Conservation (phyloP, 345 rosid genomes). For the Eucalyptus tenuipes region DNA sequence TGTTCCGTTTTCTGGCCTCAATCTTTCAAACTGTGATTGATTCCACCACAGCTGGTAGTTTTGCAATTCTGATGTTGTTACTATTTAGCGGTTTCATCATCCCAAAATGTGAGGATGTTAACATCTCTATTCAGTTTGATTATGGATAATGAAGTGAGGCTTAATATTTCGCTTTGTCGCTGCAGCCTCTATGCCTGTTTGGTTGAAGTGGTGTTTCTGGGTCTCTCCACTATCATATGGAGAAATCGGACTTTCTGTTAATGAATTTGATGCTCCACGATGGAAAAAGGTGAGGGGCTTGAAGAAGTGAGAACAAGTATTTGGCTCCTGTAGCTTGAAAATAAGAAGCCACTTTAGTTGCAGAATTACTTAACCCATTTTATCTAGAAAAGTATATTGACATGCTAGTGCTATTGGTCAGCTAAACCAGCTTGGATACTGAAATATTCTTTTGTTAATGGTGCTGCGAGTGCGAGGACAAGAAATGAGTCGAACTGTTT, state of each 20-base stretch:
- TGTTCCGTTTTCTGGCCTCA: conserved; percentile 66
- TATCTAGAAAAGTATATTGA: neutral
- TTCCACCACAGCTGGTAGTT: conserved; percentile 37
- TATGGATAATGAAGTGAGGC: neutral
- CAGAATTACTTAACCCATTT: neutral
- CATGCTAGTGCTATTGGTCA: neutral
- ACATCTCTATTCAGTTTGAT: neutral
- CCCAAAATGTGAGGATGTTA: conserved; percentile 27
- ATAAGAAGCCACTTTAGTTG: neutral
- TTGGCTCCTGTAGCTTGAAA: neutral
- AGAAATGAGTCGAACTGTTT: neutral
- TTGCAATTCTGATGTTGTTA: conserved; percentile 18
- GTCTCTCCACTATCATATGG: conserved; percentile 54
- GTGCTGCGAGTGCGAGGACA: neutral
- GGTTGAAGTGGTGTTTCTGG: conserved; percentile 86
- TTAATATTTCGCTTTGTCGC: neutral
- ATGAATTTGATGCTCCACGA: conserved; percentile 72
- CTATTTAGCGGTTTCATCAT: conserved; percentile 60
- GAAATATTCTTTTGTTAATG: neutral
- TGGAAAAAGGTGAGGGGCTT: conserved; percentile 44
- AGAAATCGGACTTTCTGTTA: conserved; percentile 49
- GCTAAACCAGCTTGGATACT: neutral
- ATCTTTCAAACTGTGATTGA: conserved; percentile 36
- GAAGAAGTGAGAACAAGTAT: neutral
- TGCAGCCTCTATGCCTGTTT: conserved; percentile 63